Evolutionary conservation across 768 basidiomycete genomes (phyloP).

Genomic region (Candolleomyces aberdarensis): DNA sequence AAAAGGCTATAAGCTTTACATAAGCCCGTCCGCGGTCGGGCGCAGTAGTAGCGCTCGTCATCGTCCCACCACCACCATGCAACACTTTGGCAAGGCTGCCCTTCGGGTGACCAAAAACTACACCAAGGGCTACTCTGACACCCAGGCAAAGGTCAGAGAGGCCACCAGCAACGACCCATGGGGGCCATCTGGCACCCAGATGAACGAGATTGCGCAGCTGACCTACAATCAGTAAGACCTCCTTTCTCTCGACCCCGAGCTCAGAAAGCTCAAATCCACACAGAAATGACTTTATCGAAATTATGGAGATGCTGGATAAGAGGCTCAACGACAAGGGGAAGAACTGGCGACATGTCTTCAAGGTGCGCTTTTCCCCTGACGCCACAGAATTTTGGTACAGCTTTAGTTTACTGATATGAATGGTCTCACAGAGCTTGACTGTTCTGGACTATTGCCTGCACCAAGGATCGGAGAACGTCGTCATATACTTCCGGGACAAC

Average conservation of each 20-base stretch:
- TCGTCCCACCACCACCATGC: constrained; percentile 36
- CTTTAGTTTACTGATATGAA: no score
- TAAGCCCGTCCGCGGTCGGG: no score
- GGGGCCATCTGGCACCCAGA: constrained; percentile 96
- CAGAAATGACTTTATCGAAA: constrained; percentile 94
- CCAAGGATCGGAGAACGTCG: constrained; percentile 96
- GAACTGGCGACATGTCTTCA: constrained; percentile 83
- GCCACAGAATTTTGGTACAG: background rate
- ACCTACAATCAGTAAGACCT: constrained; percentile 90
- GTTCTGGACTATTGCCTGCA: constrained; percentile 95
- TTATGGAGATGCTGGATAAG: constrained; percentile 99
- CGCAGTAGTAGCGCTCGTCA: no score
- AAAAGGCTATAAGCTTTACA: no score
- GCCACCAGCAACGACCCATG: constrained; percentile 97
- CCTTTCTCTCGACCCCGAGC: background rate
- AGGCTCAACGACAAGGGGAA: constrained; percentile 98
- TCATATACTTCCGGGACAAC: constrained; percentile 97
- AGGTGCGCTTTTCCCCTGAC: background rate
- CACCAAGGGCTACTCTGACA: constrained; percentile 94
- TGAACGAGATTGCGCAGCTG: constrained; percentile 98
- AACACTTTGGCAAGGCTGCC: constrained; percentile 81
- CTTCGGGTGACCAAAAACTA: constrained; percentile 92
- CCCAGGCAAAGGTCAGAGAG: constrained; percentile 93
- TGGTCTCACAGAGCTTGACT: constrained; percentile 65
- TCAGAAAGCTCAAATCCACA: background rate